phyloP scores from a whole-genome alignment of 768 basidiomycete species.

The Termitomyces sp. region DNA sequence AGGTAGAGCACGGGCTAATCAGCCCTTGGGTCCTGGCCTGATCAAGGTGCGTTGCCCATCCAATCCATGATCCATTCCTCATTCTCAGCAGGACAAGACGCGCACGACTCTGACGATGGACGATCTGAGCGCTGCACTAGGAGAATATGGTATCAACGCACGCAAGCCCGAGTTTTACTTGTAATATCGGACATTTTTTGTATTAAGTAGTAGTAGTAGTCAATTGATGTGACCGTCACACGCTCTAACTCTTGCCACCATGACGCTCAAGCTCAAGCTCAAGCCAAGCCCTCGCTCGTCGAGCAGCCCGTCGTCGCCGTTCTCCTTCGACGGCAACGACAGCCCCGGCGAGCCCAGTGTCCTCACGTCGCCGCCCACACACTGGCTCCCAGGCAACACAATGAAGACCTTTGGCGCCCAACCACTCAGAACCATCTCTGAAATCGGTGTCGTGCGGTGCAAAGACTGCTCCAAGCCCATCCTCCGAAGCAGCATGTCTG shows the following conservation, averaged over 20 bases:
- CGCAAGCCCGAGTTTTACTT: slow-evolving; percentile 95
- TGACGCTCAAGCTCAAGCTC: slow-evolving; percentile 48
- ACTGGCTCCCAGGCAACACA: slow-evolving; percentile 82
- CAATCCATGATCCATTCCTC: not conserved
- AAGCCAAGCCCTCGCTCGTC: slow-evolving; percentile 29
- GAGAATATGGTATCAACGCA: slow-evolving; percentile 94
- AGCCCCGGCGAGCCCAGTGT: slow-evolving; percentile 37
- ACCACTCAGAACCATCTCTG: slow-evolving; percentile 61
- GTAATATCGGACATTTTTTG: slow-evolving; percentile 40
- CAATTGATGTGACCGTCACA: not conserved
- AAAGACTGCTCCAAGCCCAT: slow-evolving; percentile 81
- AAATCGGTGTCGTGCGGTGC: slow-evolving; percentile 71
- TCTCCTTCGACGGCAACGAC: slow-evolving; percentile 59
- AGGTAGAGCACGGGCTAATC: slow-evolving; percentile 65
- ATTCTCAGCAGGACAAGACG: slow-evolving; percentile 68
- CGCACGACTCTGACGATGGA: slow-evolving; percentile 97
- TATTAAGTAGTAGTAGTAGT: not conserved
- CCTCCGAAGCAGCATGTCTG: slow-evolving; percentile 67
- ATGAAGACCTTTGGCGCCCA: slow-evolving; percentile 86
- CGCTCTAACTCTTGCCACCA: slow-evolving; percentile 13
- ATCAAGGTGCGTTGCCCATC: slow-evolving; percentile 48
- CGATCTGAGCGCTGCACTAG: slow-evolving; percentile 86
- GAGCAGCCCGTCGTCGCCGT: slow-evolving; percentile 38
- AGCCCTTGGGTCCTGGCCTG: slow-evolving; percentile 58
- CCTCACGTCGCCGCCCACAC: slow-evolving; percentile 74